Conservation (phyloP, 2,329 filamentous ascomycete species). For the Rhinocladiella similis region DNA sequence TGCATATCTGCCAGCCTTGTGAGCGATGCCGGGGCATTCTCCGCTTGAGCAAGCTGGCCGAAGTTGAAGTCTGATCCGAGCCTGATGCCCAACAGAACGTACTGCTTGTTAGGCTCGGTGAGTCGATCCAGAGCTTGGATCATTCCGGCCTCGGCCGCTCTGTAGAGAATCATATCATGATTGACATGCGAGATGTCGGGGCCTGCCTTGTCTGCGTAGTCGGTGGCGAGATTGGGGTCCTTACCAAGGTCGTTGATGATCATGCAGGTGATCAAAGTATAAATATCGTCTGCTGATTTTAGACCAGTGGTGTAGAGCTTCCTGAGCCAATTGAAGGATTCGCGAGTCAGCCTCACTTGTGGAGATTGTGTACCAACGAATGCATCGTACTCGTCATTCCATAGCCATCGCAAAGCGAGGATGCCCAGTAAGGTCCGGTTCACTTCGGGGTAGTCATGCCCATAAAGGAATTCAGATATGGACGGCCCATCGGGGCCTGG, state of each 20-base stretch:
- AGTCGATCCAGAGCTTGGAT: conserved; percentile 33
- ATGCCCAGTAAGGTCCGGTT: conserved; percentile 42
- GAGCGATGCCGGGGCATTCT: conserved; percentile 36
- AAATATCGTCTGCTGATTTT: conserved; percentile 26
- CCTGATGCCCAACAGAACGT: conserved; percentile 36
- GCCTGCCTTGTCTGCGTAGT: conserved; percentile 16
- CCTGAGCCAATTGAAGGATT: conserved; percentile 34
- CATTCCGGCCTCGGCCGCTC: conserved; percentile 31
- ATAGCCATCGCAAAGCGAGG: conserved; percentile 39
- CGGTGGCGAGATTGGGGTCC: conserved; percentile 33
- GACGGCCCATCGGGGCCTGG: conserved; percentile 20
- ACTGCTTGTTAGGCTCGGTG: conserved; percentile 12
- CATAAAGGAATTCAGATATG: conserved; percentile 34
- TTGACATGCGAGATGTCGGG: conserved; percentile 26
- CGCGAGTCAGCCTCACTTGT: conserved; percentile 26
- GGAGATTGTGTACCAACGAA: conserved; percentile 33
- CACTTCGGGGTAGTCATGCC: conserved; percentile 37
- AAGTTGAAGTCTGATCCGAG: conserved; percentile 40
- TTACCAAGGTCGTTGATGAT: conserved; percentile 42
- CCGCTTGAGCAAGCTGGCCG: conserved; percentile 41
- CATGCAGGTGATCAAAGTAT: conserved; percentile 36
- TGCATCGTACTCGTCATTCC: conserved; percentile 34
- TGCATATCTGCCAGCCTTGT: conserved; percentile 29
- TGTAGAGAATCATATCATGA: conserved; percentile 37
- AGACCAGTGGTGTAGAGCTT: conserved; percentile 25